A percentile compares a stretch with the other conserved stretches of the same genome.
Evolutionary conservation across 2,329 filamentous ascomycete genomes (phyloP).

Genomic region (Pseudocercospora vitis): DNA sequence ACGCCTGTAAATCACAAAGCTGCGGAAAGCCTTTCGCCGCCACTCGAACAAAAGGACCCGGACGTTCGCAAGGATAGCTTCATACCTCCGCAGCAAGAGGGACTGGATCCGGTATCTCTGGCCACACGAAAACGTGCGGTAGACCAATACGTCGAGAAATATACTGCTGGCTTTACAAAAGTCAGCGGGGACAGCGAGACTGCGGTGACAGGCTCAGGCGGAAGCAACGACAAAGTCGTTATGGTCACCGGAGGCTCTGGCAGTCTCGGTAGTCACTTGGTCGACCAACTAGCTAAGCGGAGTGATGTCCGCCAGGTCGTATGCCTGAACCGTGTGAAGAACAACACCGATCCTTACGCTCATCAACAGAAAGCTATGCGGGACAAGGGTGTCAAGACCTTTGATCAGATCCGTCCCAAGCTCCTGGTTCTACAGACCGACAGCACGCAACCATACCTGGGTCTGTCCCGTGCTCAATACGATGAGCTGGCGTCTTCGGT

Average conservation of each 20-base stretch:
- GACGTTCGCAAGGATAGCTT: no score
- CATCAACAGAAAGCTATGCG: neutral
- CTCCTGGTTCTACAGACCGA: neutral
- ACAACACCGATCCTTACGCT: neutral
- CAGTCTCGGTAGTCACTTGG: neutral
- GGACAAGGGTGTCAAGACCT: neutral
- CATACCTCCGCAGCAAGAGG: no score
- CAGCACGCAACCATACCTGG: neutral
- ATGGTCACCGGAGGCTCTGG: neutral
- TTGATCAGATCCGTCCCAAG: neutral
- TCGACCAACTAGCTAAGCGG: neutral
- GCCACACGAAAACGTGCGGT: no score
- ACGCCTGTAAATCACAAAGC: no score
- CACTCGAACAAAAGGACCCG: no score
- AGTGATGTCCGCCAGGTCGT: neutral
- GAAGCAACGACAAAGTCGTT: no score
- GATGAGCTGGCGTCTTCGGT: neutral
- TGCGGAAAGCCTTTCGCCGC: no score
- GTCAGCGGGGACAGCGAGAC: no score
- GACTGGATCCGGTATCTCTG: no score
- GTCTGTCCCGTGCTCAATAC: neutral
- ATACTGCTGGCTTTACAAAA: no score
- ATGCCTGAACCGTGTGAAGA: neutral
- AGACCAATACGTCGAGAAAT: no score
- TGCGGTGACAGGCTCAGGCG: no score